Evolutionary conservation across 2,329 filamentous ascomycete genomes (phyloP).

Genomic region (Penicillium sp.): DNA sequence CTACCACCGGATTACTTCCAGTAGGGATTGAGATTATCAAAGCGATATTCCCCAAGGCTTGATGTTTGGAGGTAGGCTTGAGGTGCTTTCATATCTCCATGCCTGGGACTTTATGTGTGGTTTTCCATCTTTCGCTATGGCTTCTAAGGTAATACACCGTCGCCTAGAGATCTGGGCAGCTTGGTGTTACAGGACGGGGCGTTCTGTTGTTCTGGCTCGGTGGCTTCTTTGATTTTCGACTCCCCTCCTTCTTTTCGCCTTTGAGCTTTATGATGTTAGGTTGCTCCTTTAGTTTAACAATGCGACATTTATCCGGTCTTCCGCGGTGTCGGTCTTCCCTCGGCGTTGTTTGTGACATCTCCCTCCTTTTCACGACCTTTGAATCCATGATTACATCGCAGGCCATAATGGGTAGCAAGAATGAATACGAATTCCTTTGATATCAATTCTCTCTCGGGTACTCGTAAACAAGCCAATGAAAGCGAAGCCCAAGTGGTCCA

Average conservation of each 20-base stretch:
- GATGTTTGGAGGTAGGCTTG: background rate
- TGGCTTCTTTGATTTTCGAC: background rate
- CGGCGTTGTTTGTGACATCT: constrained; percentile 17
- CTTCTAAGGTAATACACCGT: background rate
- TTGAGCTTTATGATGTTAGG: background rate
- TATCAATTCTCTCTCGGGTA: background rate
- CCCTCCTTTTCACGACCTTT: constrained; percentile 1
- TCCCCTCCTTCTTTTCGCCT: background rate
- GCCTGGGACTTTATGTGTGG: no score
- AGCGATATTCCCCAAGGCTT: background rate
- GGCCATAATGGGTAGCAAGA: constrained; percentile 18
- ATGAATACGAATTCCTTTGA: constrained; percentile 13
- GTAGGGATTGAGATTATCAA: constrained; percentile 19
- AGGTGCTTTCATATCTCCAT: background rate
- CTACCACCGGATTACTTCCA: constrained; percentile 49
- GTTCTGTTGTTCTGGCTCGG: constrained; percentile 1
- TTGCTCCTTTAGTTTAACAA: background rate
- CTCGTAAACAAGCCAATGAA: background rate
- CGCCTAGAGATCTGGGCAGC: background rate
- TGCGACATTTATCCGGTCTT: background rate
- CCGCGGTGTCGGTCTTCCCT: background rate
- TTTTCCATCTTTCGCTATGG: background rate
- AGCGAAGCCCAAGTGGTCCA: background rate
- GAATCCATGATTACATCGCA: constrained; percentile 12
- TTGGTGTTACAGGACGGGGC: background rate